These are phyloP conservation scores for Lachnum nothofagi DNA, from an alignment of 2,329 filamentous ascomycete species.

Conservation along the genomic window DNA sequence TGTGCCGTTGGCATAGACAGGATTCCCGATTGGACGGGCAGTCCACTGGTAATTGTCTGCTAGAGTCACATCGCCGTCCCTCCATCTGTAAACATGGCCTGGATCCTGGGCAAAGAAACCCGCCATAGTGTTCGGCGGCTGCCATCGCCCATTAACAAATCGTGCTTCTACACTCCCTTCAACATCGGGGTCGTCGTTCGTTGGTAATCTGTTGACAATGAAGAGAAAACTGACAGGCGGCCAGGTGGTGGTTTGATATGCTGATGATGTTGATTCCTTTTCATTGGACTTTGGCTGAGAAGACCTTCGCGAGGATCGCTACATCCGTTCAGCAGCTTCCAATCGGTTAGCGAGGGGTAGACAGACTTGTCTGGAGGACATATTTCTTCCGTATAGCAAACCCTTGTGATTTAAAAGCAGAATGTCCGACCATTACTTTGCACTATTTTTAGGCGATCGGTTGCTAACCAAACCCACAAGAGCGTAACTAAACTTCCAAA, in stretches of 20 bases:
- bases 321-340: background rate
- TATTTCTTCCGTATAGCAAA: background rate
- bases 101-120: slow-evolving; percentile 19
- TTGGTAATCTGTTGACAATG: slow-evolving; percentile 38
- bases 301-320: background rate
- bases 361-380: slow-evolving; percentile 5
- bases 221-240: slow-evolving; percentile 33
- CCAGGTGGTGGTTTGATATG: background rate
- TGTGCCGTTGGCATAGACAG: background rate
- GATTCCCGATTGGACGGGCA: background rate
- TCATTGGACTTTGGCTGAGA: slow-evolving; percentile 1
- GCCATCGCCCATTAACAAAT: slow-evolving; percentile 20
- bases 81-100: slow-evolving; percentile 26
- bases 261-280: slow-evolving; percentile 2
- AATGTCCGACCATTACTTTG: background rate
- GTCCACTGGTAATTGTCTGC: slow-evolving; percentile 15
- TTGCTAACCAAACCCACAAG: background rate
- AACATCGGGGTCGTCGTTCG: slow-evolving; percentile 27
- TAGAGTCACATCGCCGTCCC: slow-evolving; percentile 12
- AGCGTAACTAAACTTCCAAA: background rate
- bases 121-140: slow-evolving; percentile 14
- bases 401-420: background rate
- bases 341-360: background rate
- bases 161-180: slow-evolving; percentile 12
- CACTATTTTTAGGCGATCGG: background rate